Evolutionary conservation across 208 protist species (phyloP), one percentile per base, ranked within the genome.

Genomic region (Balamuthia mandrillaris): DNA sequence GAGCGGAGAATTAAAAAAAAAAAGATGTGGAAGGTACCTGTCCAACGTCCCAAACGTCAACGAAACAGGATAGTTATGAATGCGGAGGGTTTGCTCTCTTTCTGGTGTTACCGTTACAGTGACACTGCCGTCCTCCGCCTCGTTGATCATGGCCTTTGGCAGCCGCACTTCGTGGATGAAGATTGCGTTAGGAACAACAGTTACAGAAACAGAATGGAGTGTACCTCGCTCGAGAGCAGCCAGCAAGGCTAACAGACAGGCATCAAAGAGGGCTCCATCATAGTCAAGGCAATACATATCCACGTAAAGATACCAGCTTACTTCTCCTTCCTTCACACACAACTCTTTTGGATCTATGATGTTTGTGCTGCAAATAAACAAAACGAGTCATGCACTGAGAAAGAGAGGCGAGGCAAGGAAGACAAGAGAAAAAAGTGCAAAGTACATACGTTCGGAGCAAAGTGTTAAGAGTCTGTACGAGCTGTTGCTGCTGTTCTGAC

Each of bases 271-370:
- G 63, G 81, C 87, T 37, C 88, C 88, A 66, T 91, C 86, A 51
- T 91, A 85, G 68, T 91, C 81, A 21, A 91, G 47, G 78, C 85
- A 88, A 65, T 88, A 88, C 14, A 91, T 5, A 58, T 91, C 88
- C 10, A 88, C 81, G 54, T 91, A 87, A 10, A 91, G 63, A 56
- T 88, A 87, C 88, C 88, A 91, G 16, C 51, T 3, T 58, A 31
- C 77, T 29, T 85, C 75, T 4, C 65, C 79, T 29, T 86, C 78
- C 9, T 82, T 33, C 27, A 66, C 74, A n/a, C 61, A 35, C 54
- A 84, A 27, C 58, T 49, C 44, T 10, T 29, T 37, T 27, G 39
- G 33, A 58, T 79, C 70, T 6, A 58, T 47, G 18, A 79, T 14
- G 0, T 37, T 27, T 0, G 49, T 60, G 7, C 70, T 79, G 49